These are phyloP conservation scores for Rhizopogon vesiculosus DNA, from an alignment of 768 basidiomycete species.

Conservation along the genomic window DNA sequence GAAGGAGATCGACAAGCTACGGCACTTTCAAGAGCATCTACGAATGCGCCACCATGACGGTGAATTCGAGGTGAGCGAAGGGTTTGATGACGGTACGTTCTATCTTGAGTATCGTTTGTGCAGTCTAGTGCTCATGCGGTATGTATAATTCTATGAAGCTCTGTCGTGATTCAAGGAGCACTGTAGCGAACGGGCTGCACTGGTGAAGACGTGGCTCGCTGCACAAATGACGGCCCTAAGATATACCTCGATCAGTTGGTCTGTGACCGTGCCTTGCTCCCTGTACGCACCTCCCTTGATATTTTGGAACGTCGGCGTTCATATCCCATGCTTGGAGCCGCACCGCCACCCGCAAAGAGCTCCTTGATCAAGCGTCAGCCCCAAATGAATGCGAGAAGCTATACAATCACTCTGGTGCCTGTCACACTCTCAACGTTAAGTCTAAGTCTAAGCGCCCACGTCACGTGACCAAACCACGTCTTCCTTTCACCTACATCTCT, in stretches of 20 bases:
- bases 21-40: too few species aligned
- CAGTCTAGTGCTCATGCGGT: constrained; percentile 6
- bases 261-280: constrained; percentile 84
- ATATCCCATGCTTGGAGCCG: constrained; percentile 58
- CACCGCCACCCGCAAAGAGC: constrained; percentile 86
- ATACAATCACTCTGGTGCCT: constrained; percentile 93
- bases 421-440: too few species aligned
- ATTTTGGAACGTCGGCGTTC: not conserved
- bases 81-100: constrained; percentile 68
- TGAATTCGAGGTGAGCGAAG: constrained; percentile 70
- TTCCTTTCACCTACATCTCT: too few species aligned
- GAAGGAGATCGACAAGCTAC: constrained; percentile 83
- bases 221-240: constrained; percentile 74
- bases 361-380: constrained; percentile 70
- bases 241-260: constrained; percentile 87
- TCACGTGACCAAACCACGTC: too few species aligned
- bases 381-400: constrained; percentile 87
- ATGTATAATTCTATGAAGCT: constrained; percentile 35
- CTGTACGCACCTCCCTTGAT: constrained; percentile 48
- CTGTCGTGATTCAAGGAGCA: constrained; percentile 89
- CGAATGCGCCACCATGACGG: too few species aligned
- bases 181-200: constrained; percentile 86
- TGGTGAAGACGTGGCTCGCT: constrained; percentile 86
- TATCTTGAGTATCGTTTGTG: not conserved
- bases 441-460: too few species aligned